Percentiles rank a stretch among this genome's conserved stretches.
Conservation (phyloP, 2,329 filamentous ascomycete genomes). For the Penicillium sp. region DNA sequence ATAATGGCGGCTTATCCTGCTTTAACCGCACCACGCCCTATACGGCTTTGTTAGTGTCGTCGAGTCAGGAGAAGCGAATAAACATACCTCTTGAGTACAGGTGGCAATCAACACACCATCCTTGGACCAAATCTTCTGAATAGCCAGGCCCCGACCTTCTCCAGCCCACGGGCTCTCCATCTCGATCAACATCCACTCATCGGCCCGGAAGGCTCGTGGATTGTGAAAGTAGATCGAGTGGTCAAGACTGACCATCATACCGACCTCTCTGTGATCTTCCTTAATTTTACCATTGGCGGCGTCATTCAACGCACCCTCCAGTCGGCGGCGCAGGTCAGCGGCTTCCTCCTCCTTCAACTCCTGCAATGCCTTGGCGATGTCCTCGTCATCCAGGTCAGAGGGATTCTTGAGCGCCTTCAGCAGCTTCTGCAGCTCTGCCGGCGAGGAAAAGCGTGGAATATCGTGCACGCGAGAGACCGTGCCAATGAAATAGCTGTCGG, state of each 20-base stretch:
- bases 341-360: conserved; percentile 43
- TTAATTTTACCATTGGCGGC: conserved; percentile 23
- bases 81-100: conserved; percentile 48
- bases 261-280: conserved; percentile 36
- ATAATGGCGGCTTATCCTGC: conserved; percentile 37
- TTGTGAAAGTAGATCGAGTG: conserved; percentile 52
- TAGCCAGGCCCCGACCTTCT: conserved; percentile 46
- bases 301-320: conserved; percentile 33
- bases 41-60: conserved; percentile 14
- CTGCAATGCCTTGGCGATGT: conserved; percentile 38
- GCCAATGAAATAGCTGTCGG: conserved; percentile 88
- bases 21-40: conserved; percentile 47
- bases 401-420: conserved; percentile 42
- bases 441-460: conserved; percentile 67
- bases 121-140: conserved; percentile 49
- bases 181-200: conserved; percentile 50
- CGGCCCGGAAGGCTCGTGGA: conserved; percentile 45
- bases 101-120: conserved; percentile 48
- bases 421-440: conserved; percentile 40
- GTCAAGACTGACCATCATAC: conserved; percentile 51
- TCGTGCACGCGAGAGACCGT: conserved; percentile 77
- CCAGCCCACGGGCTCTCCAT: conserved; percentile 51
- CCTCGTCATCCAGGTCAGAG: conserved; percentile 41
- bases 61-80: not conserved
- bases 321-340: conserved; percentile 34